Evolutionary conservation across 1,284 basidiomycete genomes (phyloP), one percentile per base, ranked within the genome.

Genomic region (Moesziomyces globuligerus): DNA sequence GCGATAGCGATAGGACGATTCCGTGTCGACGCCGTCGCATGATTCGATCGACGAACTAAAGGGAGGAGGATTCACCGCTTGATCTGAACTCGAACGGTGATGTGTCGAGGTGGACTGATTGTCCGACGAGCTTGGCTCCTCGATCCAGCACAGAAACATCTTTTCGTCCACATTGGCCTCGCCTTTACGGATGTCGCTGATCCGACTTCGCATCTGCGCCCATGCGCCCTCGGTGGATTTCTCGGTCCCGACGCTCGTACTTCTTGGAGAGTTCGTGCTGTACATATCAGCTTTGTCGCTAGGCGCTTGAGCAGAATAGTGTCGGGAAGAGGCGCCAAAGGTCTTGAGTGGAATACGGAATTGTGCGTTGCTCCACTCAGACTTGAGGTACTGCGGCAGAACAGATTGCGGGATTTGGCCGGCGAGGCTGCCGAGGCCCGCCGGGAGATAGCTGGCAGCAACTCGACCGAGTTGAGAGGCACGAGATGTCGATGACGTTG

Each of bases 201-300:
- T 58, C 3, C 78, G 62, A 23, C 65, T 69, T 6, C 68, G 66
- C 68, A 79, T 72, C 18, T 67, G 55, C 7, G 74, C 78, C 78
- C 77, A 79, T 4, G 65, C 66, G 13, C 77, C 77, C 21, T 79
- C 77, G 7, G 72, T 78, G 28, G 70, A 72, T 37, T 60, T 67
- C 26, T 68, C 64, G 17, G 65, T 60, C 1, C 70, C 70, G 6
- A 36, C n/a, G 4, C 38, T 21, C 8, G 44, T 32, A 24, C 41
- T 40, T 23, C 39, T 26, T 4, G 48, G 13, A 20, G 43, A n/a
- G 17, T 47, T 42, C 17, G 37, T 23, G 25, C 69, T 37, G 29
- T 44, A 34, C 9, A 57, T 39, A 2, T 45, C 51, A 18, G 25
- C 41, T 11, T 49, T 53, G n/a, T 58, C 50, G 23, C 48, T 29